phyloP scores from a whole-genome alignment of 306 rosid species.

The Trifolium dubium region DNA sequence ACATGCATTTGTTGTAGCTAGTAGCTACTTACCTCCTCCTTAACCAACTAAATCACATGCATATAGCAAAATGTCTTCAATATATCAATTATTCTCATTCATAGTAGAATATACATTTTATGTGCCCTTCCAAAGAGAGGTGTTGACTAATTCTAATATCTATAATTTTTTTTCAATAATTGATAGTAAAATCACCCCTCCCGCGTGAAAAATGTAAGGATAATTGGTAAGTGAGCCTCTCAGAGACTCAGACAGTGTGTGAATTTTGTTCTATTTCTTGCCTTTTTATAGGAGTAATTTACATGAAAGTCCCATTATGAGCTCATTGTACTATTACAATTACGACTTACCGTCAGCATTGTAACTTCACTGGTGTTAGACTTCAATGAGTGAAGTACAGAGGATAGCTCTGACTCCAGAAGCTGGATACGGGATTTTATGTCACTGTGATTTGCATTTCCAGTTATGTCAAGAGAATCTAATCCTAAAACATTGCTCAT shows the following conservation, averaged over 20 bases:
- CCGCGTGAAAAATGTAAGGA: not conserved
- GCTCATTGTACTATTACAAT: constrained; percentile 18
- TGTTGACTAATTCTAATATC: constrained; percentile 17
- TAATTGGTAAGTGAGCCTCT: constrained; percentile 20
- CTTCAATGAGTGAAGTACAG: constrained; percentile 60
- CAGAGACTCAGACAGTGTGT: constrained; percentile 32
- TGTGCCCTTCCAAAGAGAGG: not conserved
- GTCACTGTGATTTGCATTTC: constrained; percentile 49
- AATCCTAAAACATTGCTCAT: constrained; percentile 42
- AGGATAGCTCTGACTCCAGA: constrained; percentile 72
- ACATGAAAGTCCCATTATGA: constrained; percentile 13
- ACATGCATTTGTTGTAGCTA: constrained; percentile 23
- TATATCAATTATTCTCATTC: not conserved
- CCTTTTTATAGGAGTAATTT: constrained; percentile 14
- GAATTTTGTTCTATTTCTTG: constrained; percentile 26
- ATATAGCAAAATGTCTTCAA: constrained; percentile 11
- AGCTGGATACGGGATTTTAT: constrained; percentile 58
- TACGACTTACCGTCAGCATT: constrained; percentile 57
- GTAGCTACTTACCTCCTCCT: not conserved
- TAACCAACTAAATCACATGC: constrained; percentile 12
- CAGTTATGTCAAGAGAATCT: constrained; percentile 41
- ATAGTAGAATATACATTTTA: not conserved
- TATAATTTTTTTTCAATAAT: not conserved
- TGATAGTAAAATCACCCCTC: constrained; percentile 10
- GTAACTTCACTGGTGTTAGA: constrained; percentile 44